Evolutionary conservation across 2,329 filamentous ascomycete species (phyloP).

Genomic region (Cytospora mali): DNA sequence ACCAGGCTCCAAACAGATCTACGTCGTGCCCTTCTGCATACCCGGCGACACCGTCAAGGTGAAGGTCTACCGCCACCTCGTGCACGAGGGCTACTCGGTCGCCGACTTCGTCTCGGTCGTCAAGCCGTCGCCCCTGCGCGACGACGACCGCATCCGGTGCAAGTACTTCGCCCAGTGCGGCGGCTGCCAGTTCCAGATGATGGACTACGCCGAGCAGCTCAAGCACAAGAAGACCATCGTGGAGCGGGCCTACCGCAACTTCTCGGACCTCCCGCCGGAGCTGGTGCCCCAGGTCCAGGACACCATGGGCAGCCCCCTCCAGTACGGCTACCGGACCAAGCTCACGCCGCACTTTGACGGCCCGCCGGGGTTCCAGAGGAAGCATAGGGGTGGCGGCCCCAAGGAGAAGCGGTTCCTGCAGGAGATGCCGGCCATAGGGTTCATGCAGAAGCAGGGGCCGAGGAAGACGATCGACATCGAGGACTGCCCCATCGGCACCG

Average conservation of each 20-base stretch:
- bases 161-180: conserved; percentile 86
- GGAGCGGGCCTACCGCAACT: conserved; percentile 89
- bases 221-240: conserved; percentile 82
- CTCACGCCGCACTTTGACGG: conserved; percentile 94
- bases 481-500: conserved; percentile 93
- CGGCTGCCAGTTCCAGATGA: conserved; percentile 97
- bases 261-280: conserved; percentile 78
- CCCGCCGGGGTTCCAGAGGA: conserved; percentile 58
- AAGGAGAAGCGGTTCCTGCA: conserved; percentile 53
- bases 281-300: conserved; percentile 75
- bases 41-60: conserved; percentile 81
- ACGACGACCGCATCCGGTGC: conserved; percentile 77
- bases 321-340: conserved; percentile 95
- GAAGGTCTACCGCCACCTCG: conserved; percentile 75
- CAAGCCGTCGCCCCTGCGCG: conserved; percentile 72
- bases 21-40: conserved; percentile 84
- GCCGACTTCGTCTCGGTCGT: conserved; percentile 82
- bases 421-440: conserved; percentile 79
- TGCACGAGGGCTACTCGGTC: conserved; percentile 67
- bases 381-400: conserved; percentile 52
- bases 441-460: conserved; percentile 78
- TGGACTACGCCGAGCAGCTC: conserved; percentile 85
- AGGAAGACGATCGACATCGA: conserved; percentile 88
- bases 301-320: conserved; percentile 86
- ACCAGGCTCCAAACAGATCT: conserved; percentile 68